These are phyloP conservation scores for Cytidiella melzeri DNA, from an alignment of 768 basidiomycete species.

Conservation along the genomic window DNA sequence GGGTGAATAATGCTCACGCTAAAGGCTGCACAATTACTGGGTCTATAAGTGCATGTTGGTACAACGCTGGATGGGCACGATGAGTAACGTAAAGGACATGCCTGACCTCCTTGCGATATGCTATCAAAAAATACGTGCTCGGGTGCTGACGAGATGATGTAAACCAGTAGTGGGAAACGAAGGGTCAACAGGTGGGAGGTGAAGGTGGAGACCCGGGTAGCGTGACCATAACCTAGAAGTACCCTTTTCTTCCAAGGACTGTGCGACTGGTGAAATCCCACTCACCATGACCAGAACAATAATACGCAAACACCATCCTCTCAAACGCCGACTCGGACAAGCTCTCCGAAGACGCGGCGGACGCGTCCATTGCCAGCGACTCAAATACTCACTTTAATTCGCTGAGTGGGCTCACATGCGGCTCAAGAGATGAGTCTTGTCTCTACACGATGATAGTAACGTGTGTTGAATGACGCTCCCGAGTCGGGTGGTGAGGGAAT, in stretches of 20 bases:
- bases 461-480: no score
- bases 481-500: no score
- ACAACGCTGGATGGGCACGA: slow-evolving; percentile 35
- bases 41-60: slow-evolving; percentile 69
- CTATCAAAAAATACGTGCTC: slow-evolving; percentile 63
- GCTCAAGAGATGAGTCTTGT: no score
- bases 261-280: no score
- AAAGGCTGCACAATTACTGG: slow-evolving; percentile 78
- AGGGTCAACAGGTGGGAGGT: slow-evolving; percentile 51
- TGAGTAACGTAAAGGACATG: neutral
- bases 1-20: slow-evolving; percentile 52
- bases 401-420: no score
- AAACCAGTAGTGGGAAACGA: slow-evolving; percentile 37
- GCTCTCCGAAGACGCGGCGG: no score
- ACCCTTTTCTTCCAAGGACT: no score
- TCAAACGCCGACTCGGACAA: no score
- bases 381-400: no score
- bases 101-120: slow-evolving; percentile 42
- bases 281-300: slow-evolving; percentile 72
- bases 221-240: slow-evolving; percentile 74
- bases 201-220: slow-evolving; percentile 76
- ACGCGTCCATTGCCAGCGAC: no score
- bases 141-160: slow-evolving; percentile 73
- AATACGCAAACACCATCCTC: slow-evolving; percentile 71
- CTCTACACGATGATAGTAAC: no score